These are phyloP conservation scores for Arthrobotrys entomopaga DNA, from an alignment of 2,329 filamentous ascomycete species.

Conservation along the genomic window DNA sequence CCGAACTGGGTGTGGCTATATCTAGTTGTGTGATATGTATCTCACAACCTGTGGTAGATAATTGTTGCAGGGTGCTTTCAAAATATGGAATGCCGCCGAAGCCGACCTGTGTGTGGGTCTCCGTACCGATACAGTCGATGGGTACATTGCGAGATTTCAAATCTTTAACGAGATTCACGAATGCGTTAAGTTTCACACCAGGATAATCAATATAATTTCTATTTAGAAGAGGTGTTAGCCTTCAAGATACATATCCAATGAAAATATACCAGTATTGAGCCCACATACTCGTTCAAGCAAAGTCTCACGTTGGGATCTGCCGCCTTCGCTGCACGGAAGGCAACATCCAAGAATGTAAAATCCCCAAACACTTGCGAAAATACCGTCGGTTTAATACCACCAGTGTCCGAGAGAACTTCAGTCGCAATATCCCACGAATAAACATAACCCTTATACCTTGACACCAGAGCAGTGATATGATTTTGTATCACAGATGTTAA, in stretches of 20 bases:
- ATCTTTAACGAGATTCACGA: constrained; percentile 17
- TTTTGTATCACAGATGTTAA: constrained; percentile 69
- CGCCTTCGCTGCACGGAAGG: constrained; percentile 13
- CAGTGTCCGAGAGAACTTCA: constrained; percentile 13
- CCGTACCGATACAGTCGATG: constrained; percentile 30
- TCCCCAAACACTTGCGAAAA: constrained; percentile 27
- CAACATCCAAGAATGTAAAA: constrained; percentile 15
- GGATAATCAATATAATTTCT: constrained; percentile 20
- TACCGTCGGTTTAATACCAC: neutral
- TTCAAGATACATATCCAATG: too few species aligned
- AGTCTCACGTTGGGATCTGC: constrained; percentile 30
- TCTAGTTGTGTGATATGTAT: constrained; percentile 76
- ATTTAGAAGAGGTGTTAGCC: neutral
- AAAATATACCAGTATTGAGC: too few species aligned
- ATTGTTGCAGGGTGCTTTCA: constrained; percentile 50
- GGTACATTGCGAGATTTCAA: constrained; percentile 24
- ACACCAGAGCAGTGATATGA: constrained; percentile 70
- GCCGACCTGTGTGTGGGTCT: constrained; percentile 53
- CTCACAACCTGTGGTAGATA: constrained; percentile 64
- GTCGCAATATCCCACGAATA: constrained; percentile 64
- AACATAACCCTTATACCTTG: constrained; percentile 72
- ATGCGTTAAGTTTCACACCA: constrained; percentile 12
- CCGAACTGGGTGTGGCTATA: constrained; percentile 67
- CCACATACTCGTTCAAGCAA: constrained; percentile 30
- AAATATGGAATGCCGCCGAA: constrained; percentile 62